Evolutionary conservation across 75 land plant species (phyloP), one percentile per base, ranked within the genome.

Genomic region (Selaginella moellendorffii): DNA sequence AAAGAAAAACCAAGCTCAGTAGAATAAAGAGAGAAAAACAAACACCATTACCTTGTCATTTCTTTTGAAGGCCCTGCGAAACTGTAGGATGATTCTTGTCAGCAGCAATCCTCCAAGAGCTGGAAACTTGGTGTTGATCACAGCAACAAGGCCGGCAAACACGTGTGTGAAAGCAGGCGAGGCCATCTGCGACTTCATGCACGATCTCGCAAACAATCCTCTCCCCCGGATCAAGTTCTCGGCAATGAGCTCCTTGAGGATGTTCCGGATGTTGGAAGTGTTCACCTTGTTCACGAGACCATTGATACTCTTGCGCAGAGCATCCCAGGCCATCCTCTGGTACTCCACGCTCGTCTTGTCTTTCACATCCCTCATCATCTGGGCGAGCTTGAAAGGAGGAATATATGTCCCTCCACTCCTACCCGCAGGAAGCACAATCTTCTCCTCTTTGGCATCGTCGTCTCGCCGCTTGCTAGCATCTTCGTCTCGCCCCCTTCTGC

Each of bases 331-430:
- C 51, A 46, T 10, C 14, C 51, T 10, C 51, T 46, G 51, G 18
- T 46, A 46, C 51, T 46, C 51, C 14, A 46, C 14, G 51, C 51
- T 46, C 14, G 14, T 46, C 18, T 46, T 46, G 18, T 46, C 51
- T 18, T 46, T 46, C 51, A 46, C 51, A 46, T 46, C 51, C 51
- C 18, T 10, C 51, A 46, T 46, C 51, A 46, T 46, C 18, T 18
- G 10, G 51, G 51, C 51, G 51, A 46, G 51, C 51, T 46, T 46
- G 66, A 86, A 87, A 25, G 96, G 90, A 0, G 96, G 90, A 54
- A 89, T 79, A 52, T 86, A 89, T 19, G 83, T 79, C 1, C 90
- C 96, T 1, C 86, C 83, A 74, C 81, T 85, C 64, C 80, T 65
- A 1, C 82, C 81, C 27, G 77, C 2, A 31, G 22, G 27, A 26